phyloP scores from a whole-genome alignment of 768 basidiomycete genomes.

The Kwoniella sp. region DNA sequence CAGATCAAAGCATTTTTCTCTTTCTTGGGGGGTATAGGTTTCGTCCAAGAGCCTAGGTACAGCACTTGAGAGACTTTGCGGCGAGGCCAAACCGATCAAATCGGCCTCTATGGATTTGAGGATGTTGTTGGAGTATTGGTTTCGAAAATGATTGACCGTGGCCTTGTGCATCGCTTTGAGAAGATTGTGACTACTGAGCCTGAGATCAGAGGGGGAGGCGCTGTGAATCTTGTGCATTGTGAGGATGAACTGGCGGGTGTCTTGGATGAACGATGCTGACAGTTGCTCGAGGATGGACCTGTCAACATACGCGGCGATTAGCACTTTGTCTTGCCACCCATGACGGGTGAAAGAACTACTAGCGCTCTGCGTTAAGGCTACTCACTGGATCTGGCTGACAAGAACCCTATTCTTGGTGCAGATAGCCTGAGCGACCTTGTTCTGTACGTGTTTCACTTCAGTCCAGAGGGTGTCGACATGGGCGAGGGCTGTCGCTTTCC shows the following conservation, averaged over 20 bases:
- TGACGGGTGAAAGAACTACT: no score
- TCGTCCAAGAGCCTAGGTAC: conserved; percentile 4
- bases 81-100: no score
- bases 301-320: no score
- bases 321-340: no score
- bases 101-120: background rate
- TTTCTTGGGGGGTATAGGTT: background rate
- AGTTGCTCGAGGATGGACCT: conserved; percentile 4
- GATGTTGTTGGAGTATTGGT: background rate
- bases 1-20: conserved; percentile 3
- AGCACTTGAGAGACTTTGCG: background rate
- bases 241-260: background rate
- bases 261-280: background rate
- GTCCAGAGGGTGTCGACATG: conserved; percentile 8
- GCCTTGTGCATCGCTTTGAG: background rate
- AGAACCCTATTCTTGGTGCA: background rate
- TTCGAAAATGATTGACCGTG: background rate
- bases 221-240: background rate
- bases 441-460: background rate
- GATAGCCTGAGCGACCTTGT: background rate
- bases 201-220: background rate
- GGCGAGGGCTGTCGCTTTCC: background rate
- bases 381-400: background rate
- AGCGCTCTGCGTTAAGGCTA: background rate
- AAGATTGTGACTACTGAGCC: background rate